Evolutionary conservation across 352 stramenopile species (phyloP), one percentile per base, ranked within the genome.

Genomic region (Phytophthora litchii): DNA sequence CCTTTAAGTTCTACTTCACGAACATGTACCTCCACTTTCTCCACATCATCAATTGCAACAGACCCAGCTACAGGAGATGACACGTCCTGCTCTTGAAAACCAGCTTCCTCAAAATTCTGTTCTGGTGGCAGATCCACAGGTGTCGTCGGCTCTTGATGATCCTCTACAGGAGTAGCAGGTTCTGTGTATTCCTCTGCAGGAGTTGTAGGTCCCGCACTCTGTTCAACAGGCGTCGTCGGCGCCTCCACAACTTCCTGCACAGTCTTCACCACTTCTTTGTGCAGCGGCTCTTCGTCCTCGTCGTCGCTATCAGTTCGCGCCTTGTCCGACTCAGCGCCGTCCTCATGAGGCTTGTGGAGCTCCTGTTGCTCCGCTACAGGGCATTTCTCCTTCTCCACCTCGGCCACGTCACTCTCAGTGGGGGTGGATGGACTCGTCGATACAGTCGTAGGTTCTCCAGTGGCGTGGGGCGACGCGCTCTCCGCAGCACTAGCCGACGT

Each of bases 381-480:
- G 17, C 52, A 72, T 40, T 70, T 64, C 54, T 72, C 67, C 21
- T 25, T 72, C 54, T 76, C 57, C 29, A 71, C 61, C 53, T 76
- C 61, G 2, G 10, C 23, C 46, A 62, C 36, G 11, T 68, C 51
- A 16, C 44, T 65, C 32, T 65, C 41, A 12, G 42, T 48, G 23
- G 53, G 40, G 8, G 31, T 50, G n/a, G 60, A 35, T 6, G 51
- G 34, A 27, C 25, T 55, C 40, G 23, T 43, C 2, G 44, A 25
- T 8, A 19, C 50, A 6, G 29, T 34, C 17, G 13, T 29, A 9
- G 20, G 6, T 7, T 57, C 36, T 34, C n/a, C 43, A 23, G 38
- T 25, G 10, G 19, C 43, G 2, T 36, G 34, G 32, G 44, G 47
- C 41, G 47, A 41, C 16, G 41, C 21, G 35, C 42, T 55, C 49